A percentile compares a stretch with the other conserved stretches of the same genome.
Conservation (phyloP, 176 grass and related monocot genomes). For the Phoenix dactylifera region DNA sequence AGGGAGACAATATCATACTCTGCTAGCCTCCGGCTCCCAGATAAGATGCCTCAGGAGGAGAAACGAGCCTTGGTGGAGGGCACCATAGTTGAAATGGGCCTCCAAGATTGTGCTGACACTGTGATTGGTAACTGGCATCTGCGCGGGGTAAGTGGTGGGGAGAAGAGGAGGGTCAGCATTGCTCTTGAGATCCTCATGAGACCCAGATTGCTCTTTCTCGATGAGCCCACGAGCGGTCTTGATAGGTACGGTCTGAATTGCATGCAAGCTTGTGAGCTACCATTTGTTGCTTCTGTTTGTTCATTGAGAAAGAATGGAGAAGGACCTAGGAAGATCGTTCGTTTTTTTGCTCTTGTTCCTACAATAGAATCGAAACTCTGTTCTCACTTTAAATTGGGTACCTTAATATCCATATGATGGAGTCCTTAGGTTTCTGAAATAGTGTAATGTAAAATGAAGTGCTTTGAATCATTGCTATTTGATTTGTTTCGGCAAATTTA, state of each 20-base stretch:
- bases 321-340: no score
- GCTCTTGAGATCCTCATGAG: constrained; percentile 95
- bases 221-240: constrained; percentile 91
- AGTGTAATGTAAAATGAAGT: no score
- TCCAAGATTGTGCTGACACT: constrained; percentile 94
- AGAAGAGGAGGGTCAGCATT: constrained; percentile 98
- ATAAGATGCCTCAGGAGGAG: constrained; percentile 79
- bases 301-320: no score
- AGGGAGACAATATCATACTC: constrained; percentile 94
- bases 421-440: no score
- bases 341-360: no score
- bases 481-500: no score
- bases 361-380: no score
- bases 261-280: no score
- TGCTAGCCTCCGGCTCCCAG: constrained; percentile 61
- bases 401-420: no score
- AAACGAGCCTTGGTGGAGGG: constrained; percentile 82
- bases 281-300: no score
- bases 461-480: no score
- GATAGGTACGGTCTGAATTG: constrained; percentile 40
- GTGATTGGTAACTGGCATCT: constrained; percentile 94
- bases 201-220: constrained; percentile 84
- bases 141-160: constrained; percentile 79
- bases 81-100: constrained; percentile 94
- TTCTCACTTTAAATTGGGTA: no score